phyloP scores from a whole-genome alignment of 176 grass and related monocot genomes.

The Aegilops speltoides region DNA sequence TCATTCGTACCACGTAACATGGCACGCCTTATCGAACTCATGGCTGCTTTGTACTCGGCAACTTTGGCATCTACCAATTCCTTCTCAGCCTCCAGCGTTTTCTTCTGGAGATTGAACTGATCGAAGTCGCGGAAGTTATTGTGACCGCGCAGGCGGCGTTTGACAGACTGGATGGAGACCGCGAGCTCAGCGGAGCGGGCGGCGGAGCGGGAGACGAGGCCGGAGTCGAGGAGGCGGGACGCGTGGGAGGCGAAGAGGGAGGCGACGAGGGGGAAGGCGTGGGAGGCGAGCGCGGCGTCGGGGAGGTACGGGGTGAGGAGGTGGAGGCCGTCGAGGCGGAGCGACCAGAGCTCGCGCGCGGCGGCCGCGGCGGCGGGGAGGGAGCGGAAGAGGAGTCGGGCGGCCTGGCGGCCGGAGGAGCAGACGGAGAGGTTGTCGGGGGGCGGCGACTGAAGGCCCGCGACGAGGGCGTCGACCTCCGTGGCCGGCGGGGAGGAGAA shows the following conservation, averaged over 20 bases:
- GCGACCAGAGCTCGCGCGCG: conserved; percentile 53
- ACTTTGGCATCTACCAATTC: conserved; percentile 41
- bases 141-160: background rate
- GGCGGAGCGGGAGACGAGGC: conserved; percentile 24
- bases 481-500: conserved; percentile 10
- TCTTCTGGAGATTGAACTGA: conserved; percentile 38
- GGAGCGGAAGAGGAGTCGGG: conserved; percentile 39
- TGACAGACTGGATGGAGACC: conserved; percentile 30
- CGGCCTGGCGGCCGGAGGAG: conserved; percentile 44
- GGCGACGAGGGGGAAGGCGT: conserved; percentile 42
- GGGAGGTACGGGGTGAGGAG: conserved; percentile 32
- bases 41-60: conserved; percentile 48
- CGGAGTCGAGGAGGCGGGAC: conserved; percentile 39
- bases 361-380: conserved; percentile 43
- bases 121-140: conserved; percentile 24
- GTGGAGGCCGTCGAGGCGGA: conserved; percentile 68
- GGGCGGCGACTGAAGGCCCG: conserved; percentile 18
- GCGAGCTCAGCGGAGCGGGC: conserved; percentile 27
- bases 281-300: conserved; percentile 3
- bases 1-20: conserved; percentile 25
- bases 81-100: conserved; percentile 49
- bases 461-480: conserved; percentile 55
- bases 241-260: conserved; percentile 54
- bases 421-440: conserved; percentile 18
- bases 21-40: conserved; percentile 41